A percentile compares a stretch with the other conserved stretches of the same genome.
Conservation (phyloP, 192 early-diverging fungal genomes). For the Backusella morwellensis region DNA sequence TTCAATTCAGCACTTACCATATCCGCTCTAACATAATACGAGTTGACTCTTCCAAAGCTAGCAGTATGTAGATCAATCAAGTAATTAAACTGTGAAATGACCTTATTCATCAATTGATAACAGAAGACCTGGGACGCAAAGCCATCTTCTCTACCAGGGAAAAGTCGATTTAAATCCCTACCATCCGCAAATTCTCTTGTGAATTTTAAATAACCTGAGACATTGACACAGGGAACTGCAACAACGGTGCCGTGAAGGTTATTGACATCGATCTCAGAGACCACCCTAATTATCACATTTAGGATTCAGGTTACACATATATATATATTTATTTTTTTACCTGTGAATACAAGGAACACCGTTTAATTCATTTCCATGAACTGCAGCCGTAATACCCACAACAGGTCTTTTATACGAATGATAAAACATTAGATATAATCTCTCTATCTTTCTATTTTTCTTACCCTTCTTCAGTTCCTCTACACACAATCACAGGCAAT, state of each 20-base stretch:
- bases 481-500: constrained; percentile 34
- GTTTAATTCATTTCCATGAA: constrained; percentile 93
- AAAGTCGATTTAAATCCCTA: constrained; percentile 81
- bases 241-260: constrained; percentile 82
- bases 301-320: not conserved
- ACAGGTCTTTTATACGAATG: constrained; percentile 17
- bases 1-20: constrained; percentile 40
- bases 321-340: not conserved
- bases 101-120: constrained; percentile 76
- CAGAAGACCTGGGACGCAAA: constrained; percentile 82
- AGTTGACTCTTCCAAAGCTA: constrained; percentile 81
- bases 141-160: constrained; percentile 74
- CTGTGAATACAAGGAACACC: constrained; percentile 90
- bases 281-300: constrained; percentile 37
- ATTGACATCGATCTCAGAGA: constrained; percentile 71
- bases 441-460: not conserved
- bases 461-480: constrained; percentile 38
- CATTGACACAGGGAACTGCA: constrained; percentile 86
- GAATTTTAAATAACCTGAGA: constrained; percentile 78
- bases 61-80: constrained; percentile 90
- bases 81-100: constrained; percentile 79
- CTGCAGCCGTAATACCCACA: constrained; percentile 66
- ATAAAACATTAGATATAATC: not conserved
- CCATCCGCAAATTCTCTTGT: constrained; percentile 85
- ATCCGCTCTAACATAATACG: constrained; percentile 84